phyloP scores from a whole-genome alignment of 257 asterid genomes.

The Solanum pimpinellifolium region DNA sequence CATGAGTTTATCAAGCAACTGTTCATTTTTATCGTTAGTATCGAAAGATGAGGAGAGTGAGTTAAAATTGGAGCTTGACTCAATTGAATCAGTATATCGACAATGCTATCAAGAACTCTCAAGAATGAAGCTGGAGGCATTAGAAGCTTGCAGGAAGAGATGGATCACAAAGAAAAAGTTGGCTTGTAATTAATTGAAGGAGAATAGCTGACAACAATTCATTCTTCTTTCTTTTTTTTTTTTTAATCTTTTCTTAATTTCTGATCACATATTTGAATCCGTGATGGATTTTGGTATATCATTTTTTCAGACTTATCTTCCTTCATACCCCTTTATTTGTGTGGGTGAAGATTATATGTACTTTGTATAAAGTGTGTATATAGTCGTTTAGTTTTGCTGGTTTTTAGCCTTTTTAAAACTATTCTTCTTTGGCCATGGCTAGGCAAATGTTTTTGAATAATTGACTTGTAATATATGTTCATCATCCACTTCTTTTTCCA shows the following conservation, averaged over 20 bases:
- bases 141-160: slow-evolving; percentile 27
- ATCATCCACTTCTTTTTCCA: neutral
- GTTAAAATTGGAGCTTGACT: slow-evolving; percentile 19
- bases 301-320: neutral
- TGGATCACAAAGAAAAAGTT: slow-evolving; percentile 34
- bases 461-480: neutral
- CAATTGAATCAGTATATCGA: slow-evolving; percentile 20
- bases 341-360: neutral
- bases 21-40: slow-evolving; percentile 11
- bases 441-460: neutral
- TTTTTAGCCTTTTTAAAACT: neutral
- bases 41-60: slow-evolving; percentile 14
- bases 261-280: neutral
- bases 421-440: neutral
- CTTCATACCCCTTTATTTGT: neutral
- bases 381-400: neutral
- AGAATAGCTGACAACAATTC: neutral
- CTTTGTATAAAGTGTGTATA: neutral
- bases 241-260: neutral
- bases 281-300: neutral
- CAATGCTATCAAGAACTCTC: slow-evolving; percentile 20
- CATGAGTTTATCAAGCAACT: slow-evolving; percentile 17
- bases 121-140: slow-evolving; percentile 25
- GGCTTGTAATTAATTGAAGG: slow-evolving; percentile 5
- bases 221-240: neutral